Evolutionary conservation across 208 protist species (phyloP).

Genomic region (Leishmania turanica): DNA sequence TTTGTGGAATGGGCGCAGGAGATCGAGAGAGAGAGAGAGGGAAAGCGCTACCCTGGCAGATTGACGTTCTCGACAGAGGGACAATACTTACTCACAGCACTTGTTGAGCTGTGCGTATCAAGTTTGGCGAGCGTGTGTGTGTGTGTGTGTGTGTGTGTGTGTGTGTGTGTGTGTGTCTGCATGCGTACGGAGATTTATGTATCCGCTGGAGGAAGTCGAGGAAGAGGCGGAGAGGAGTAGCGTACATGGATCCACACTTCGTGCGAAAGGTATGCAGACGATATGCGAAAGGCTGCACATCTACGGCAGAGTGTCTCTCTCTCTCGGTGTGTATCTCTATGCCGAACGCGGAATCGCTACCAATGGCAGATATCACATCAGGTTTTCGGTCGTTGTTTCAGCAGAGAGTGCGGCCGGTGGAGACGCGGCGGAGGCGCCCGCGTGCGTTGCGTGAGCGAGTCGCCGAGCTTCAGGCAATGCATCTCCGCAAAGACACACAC

Average conservation of each 20-base stretch:
- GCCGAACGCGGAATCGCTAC: neutral
- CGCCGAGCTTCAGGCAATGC: neutral
- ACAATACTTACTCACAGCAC: neutral
- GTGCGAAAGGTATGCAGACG: neutral
- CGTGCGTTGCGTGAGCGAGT: neutral
- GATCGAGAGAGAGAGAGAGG: neutral
- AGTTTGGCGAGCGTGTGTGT: neutral
- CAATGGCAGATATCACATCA: too few species aligned
- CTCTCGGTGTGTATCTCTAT: neutral
- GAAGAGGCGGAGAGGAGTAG: neutral
- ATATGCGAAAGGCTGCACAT: neutral
- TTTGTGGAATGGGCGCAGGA: neutral
- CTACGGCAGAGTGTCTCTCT: neutral
- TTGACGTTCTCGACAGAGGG: neutral
- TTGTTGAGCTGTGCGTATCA: neutral
- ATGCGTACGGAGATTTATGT: neutral
- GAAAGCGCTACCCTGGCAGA: neutral
- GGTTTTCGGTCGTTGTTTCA: neutral
- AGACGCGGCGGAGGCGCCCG: neutral
- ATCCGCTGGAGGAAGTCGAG: neutral
- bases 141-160: too few species aligned
- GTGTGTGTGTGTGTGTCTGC: too few species aligned
- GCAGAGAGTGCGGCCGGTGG: neutral
- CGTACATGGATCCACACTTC: neutral
- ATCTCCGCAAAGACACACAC: neutral